Conservation (phyloP, 345 rosid genomes). For the Eucalyptus regnans region DNA sequence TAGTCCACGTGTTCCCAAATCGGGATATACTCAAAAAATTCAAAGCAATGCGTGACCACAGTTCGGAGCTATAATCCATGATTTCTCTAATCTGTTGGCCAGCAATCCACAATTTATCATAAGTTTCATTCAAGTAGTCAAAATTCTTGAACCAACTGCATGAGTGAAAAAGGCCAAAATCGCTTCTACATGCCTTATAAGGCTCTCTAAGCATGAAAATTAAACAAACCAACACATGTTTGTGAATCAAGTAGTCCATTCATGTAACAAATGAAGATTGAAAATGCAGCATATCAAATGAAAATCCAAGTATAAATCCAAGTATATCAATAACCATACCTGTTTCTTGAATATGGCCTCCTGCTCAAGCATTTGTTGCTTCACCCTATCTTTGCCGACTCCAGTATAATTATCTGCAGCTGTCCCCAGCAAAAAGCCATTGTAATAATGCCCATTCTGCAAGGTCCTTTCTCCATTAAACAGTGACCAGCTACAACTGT, state of each 20-base stretch:
- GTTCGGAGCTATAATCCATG: not conserved
- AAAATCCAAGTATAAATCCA: not conserved
- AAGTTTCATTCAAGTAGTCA: not conserved
- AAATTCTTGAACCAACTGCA: not conserved
- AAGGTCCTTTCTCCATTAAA: slow-evolving; percentile 39
- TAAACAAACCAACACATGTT: not conserved
- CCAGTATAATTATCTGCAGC: slow-evolving; percentile 35
- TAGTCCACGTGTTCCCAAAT: not conserved
- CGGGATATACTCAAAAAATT: not conserved
- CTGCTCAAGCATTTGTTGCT: slow-evolving; percentile 73
- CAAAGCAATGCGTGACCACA: not conserved
- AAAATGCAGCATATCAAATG: not conserved
- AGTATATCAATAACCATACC: slow-evolving; percentile 20
- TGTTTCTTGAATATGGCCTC: slow-evolving; percentile 77
- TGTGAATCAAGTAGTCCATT: not conserved
- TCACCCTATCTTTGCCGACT: slow-evolving; percentile 47
- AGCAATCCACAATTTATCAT: not conserved
- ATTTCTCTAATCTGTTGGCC: not conserved
- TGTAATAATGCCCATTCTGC: slow-evolving; percentile 40
- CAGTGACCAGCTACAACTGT: slow-evolving; percentile 53
- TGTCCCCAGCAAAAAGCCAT: slow-evolving; percentile 32
- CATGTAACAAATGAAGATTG: not conserved
- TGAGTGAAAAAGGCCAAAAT: not conserved
- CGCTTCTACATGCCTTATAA: not conserved
- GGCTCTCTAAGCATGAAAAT: not conserved